Base-by-base conservation (phyloP, 106 monocot species). In the Dendrobium nobile region DNA sequence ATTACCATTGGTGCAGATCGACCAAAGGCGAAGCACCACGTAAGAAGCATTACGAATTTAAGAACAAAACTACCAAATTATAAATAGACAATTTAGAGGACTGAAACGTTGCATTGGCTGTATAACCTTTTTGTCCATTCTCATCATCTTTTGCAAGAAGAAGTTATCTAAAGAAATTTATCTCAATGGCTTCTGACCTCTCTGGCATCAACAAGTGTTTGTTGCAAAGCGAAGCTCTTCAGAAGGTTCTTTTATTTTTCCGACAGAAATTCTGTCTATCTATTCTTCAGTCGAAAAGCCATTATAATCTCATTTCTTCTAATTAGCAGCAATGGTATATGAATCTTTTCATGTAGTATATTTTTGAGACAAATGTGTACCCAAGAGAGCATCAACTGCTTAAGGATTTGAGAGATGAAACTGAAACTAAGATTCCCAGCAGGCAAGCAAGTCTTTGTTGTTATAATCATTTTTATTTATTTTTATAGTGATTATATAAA, bases 331-430 rank as follows among this genome's bases (percentile, higher is more conserved):
- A 10, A 51, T 51, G 51, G 10, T 2, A 16, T 51, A 6, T 45
- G 45, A 45, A 51, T 51, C 51, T 51, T 61, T 61, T 61, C 4
- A n/a, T 77, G 82, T 31, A 82, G 82, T 82, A 82, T 45, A 82
- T 82, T 64, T 19, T 82, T n/a, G 47, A 77, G 27, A 82, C 82
- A 47, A 82, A 42, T 65, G 82, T 82, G 37, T 82, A 82, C 27
- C 82, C 82, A 41, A 75, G 82, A 82, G 82, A 82, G 64, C 76
- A 82, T 67, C 22, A 82, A 11, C 82, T 41, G 27, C 82, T 82
- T 61, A 82, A 82, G 76, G 64, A 5, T 8, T 42, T 82, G 61
- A 82, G 82, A 33, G 82, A 82, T 16, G 45, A 79, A 56, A 79
- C 56, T 15, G 27, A 58, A 22, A 20, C 70, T 37, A 70, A 70